Base-by-base conservation (phyloP, 2,329 filamentous ascomycete species). In the Aspergillaceae sp. region DNA sequence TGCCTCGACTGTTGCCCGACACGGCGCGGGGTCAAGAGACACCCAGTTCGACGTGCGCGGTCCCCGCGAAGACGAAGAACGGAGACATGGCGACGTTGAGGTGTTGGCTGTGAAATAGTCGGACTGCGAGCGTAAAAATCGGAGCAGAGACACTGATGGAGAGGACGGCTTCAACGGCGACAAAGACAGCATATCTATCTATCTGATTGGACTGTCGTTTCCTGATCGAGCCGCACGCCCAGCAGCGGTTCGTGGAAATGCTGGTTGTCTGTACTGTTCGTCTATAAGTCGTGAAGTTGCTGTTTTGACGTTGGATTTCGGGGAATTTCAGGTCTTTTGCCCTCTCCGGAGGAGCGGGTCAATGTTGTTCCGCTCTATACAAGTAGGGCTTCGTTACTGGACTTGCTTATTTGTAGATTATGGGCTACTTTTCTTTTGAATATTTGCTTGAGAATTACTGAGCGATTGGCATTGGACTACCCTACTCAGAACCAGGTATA, bases 121-220 rank as follows among this genome's bases (percentile, higher is more conserved):
- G 53, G 84, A 80, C 64, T 90, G 86, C 45, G 74, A 78, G 54
- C 80, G 82, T 52, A 92, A 74, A 64, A 87, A 91, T 55, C 81
- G 82, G 51, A 92, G 73, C 19, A 91, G 77, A 38, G 66, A 67
- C 47, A 67, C 61, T 44, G 78, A 81, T 41, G 78, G 78, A 53
- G 65, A 70, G 44, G 60, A 62, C 38, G 65, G 58, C 55, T 62
- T 67, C 46, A 65, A 47, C 37, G 57, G 48, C 40, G 61, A 50
- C 45, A 59, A 54, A 51, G 64, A 60, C 54, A 68, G 58, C 67
- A 70, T 70, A 55, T 64, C 65, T 59, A 48, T 40, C 47, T 45
- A 9, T 32, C 30, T 32, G 5, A 32, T 19, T 19, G 19, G 19
- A 19, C 19, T 19, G 19, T 19, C 19, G 19, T 9, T 36, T 42